Percentiles rank a stretch among this genome's conserved stretches.
Evolutionary conservation across 2,329 filamentous ascomycete genomes (phyloP).

Genomic region (Diplodia intermedia): DNA sequence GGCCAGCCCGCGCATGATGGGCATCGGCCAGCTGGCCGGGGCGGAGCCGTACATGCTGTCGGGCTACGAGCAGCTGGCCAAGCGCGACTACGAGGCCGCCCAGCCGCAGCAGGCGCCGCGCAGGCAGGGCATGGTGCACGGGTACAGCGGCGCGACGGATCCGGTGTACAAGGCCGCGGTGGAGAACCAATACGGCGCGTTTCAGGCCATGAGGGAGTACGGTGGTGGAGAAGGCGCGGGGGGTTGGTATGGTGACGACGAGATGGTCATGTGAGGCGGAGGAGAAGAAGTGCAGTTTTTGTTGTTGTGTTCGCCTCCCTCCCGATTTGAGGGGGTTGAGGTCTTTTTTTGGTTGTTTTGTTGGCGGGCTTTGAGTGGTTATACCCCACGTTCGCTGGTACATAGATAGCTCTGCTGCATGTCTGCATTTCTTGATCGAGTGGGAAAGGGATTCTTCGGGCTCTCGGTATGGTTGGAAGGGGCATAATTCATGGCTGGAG

Average conservation of each 20-base stretch:
- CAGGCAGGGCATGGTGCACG: conserved; percentile 39
- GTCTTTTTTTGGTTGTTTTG: background rate
- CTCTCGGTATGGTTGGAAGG: background rate
- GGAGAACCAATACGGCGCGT: conserved; percentile 73
- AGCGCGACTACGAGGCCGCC: conserved; percentile 64
- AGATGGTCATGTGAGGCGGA: conserved; percentile 49
- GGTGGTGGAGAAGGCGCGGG: conserved; percentile 43
- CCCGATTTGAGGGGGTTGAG: background rate
- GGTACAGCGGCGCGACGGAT: conserved; percentile 61
- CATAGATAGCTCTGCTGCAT: conserved; percentile 2
- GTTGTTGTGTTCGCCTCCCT: background rate
- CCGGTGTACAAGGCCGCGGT: conserved; percentile 71
- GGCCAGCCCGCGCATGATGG: conserved; percentile 37
- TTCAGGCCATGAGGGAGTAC: conserved; percentile 60
- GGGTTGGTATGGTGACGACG: conserved; percentile 41
- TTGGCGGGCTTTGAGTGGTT: conserved; percentile 1
- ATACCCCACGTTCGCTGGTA: conserved; percentile 24
- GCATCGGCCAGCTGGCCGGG: conserved; percentile 3
- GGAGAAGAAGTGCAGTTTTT: background rate
- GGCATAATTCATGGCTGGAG: background rate
- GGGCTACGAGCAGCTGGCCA: conserved; percentile 76
- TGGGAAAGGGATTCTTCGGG: background rate
- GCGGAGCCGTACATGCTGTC: conserved; percentile 84
- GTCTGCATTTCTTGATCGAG: background rate
- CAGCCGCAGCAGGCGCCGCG: background rate